Percentiles rank a stretch among this genome's conserved stretches.
phyloP scores from a whole-genome alignment of 2,329 filamentous ascomycete genomes.

The Aspergillus thermomutatus region DNA sequence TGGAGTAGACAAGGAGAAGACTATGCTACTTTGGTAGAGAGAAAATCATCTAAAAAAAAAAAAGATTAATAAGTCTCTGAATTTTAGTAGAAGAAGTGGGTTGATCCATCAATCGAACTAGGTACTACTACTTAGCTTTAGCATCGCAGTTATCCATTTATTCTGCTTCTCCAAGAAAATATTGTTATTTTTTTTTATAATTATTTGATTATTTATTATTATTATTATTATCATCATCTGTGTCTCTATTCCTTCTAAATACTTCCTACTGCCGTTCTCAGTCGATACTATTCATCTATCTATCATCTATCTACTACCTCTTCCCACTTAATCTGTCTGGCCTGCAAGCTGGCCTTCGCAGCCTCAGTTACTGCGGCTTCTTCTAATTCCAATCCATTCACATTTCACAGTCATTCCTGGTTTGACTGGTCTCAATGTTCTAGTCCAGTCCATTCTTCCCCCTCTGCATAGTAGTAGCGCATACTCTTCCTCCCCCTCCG shows the following conservation, averaged over 20 bases:
- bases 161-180: not conserved
- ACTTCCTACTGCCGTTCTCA: not conserved
- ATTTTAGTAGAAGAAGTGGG: not conserved
- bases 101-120: not conserved
- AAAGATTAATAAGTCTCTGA: not conserved
- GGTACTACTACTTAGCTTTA: not conserved
- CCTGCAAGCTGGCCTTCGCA: slow-evolving; percentile 25
- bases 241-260: not conserved
- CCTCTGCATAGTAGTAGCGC: not conserved
- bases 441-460: not conserved
- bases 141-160: not conserved
- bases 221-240: not conserved
- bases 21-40: too few relatives aligned
- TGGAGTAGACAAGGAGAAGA: not conserved
- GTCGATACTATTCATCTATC: slow-evolving; percentile 3
- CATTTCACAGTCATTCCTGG: not conserved
- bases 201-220: not conserved
- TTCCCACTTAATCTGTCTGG: slow-evolving; percentile 4
- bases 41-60: not conserved
- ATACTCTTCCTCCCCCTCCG: slow-evolving; percentile 7
- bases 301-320: not conserved
- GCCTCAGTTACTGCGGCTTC: slow-evolving; percentile 1
- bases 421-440: slow-evolving; percentile 1
- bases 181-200: not conserved
- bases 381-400: not conserved